Percentiles rank a stretch among this genome's conserved stretches.
Conservation (phyloP, 441 rosid species). For the Adansonia rubrostipa region DNA sequence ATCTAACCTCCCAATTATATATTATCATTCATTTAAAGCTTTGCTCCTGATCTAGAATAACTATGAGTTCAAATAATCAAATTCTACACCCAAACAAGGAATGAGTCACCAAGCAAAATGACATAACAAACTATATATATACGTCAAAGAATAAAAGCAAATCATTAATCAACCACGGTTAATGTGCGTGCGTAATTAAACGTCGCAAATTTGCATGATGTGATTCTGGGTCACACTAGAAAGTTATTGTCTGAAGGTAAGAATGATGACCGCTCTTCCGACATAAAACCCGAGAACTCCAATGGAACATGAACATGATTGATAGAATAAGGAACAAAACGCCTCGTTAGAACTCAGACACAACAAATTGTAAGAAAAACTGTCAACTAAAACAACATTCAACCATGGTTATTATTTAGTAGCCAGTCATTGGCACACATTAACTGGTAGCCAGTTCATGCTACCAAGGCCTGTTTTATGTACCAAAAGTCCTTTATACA, state of each 20-base stretch:
- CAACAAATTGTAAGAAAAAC: neutral
- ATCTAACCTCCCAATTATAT: too few relatives aligned
- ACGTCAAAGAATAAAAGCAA: too few relatives aligned
- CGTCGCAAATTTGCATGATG: neutral
- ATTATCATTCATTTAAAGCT: too few relatives aligned
- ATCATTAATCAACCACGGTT: too few relatives aligned
- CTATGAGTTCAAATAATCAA: too few relatives aligned
- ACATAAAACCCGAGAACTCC: neutral
- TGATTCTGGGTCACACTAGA: neutral
- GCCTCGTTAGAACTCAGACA: neutral
- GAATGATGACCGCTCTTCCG: neutral
- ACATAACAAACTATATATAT: too few relatives aligned
- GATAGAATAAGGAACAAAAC: neutral
- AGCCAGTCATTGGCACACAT: neutral
- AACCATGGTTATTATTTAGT: neutral
- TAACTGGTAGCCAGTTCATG: neutral
- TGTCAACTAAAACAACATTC: neutral
- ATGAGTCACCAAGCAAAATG: too few relatives aligned
- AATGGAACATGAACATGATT: neutral
- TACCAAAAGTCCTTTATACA: constrained; percentile 36
- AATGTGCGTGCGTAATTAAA: too few relatives aligned
- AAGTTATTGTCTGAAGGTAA: neutral
- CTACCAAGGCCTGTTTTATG: constrained; percentile 20
- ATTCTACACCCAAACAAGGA: too few relatives aligned
- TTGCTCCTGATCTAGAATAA: too few relatives aligned